Evolutionary conservation across 495 filamentous ascomycete species (phyloP), one percentile per base, ranked within the genome.

Genomic region (Penicillium paradoxum): DNA sequence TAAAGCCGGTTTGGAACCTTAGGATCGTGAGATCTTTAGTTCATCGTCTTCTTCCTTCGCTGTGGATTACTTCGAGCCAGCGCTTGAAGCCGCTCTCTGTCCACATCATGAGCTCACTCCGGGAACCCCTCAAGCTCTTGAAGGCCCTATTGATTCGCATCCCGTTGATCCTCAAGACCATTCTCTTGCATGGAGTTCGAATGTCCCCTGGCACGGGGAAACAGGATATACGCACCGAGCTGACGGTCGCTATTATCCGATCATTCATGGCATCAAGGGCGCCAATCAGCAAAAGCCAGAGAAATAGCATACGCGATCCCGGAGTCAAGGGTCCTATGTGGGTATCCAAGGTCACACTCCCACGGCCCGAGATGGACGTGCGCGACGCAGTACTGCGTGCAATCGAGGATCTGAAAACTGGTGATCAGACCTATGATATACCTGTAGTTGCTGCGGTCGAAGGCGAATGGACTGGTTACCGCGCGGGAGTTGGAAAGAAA

Each of bases 401-500:
- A 6, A 85, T 96, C 53, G 76, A 87, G 25, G 76, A 75, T 4
- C 67, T 93, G 64, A 79, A 79, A 53, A 64, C 73, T 14, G 70
- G 70, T 4, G 68, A 66, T 14, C 68, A 75, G 55, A 73, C 68
- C 3, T 80, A 79, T 42, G 69, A 72, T 56, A 64, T 83, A 36
- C 83, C 87, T 0, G 73, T 71, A 0, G 64, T 85, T 1, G 64
- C 64, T 0, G 71, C 81, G 4, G 81, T 91, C 2, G 86, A 89
- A 59, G 92, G 83, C 3, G 92, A 97, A 65, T 97, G 91, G 92
- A 89, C 88, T 6, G 90, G 87, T 0, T 84, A 85, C 64, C 78
- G 88, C 30, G 68, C 70, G 6, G 78, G 71, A 15, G 87, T 81
- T 18, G 72, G 72, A 10, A 72, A 78, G 43, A 74, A 83, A 15